phyloP scores from a whole-genome alignment of 257 asterid genomes.

The Ligustrum vulgare region DNA sequence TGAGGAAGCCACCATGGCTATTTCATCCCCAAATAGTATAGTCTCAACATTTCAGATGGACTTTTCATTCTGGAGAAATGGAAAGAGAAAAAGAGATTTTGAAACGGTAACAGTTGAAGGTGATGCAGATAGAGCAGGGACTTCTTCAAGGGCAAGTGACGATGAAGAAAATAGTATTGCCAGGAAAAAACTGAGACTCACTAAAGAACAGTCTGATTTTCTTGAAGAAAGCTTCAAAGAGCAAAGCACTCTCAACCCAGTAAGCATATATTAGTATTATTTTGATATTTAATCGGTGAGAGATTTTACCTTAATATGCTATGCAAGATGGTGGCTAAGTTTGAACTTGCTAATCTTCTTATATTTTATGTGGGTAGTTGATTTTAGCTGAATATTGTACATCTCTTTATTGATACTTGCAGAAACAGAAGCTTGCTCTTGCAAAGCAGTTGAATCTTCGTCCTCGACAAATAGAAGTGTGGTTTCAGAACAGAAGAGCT shows the following conservation, averaged over 20 bases:
- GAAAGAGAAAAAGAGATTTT: constrained; percentile 34
- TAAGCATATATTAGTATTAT: constrained; percentile 29
- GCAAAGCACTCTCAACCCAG: constrained; percentile 91
- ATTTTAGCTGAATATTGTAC: not conserved
- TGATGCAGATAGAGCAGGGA: constrained; percentile 23
- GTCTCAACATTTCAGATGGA: constrained; percentile 66
- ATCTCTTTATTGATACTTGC: constrained; percentile 12
- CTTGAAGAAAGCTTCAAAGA: constrained; percentile 94
- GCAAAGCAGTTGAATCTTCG: constrained; percentile 87
- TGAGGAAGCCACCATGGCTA: constrained; percentile 28
- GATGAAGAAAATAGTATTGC: constrained; percentile 47
- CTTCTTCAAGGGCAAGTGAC: constrained; percentile 67
- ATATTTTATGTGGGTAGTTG: not conserved
- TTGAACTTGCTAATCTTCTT: too few relatives aligned
- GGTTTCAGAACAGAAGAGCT: constrained; percentile 96
- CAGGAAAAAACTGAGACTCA: constrained; percentile 74
- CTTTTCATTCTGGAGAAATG: constrained; percentile 29
- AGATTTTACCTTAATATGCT: too few relatives aligned
- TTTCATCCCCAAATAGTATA: constrained; percentile 48
- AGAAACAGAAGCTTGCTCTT: constrained; percentile 76
- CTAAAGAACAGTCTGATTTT: constrained; percentile 78
- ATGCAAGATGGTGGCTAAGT: too few relatives aligned
- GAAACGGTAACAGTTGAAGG: constrained; percentile 8
- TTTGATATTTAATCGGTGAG: too few relatives aligned
- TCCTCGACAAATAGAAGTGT: constrained; percentile 91